Evolutionary conservation across 2,329 filamentous ascomycete species (phyloP), one percentile per base, ranked within the genome.

Genomic region (Stagonosporopsis chrysanthemi): DNA sequence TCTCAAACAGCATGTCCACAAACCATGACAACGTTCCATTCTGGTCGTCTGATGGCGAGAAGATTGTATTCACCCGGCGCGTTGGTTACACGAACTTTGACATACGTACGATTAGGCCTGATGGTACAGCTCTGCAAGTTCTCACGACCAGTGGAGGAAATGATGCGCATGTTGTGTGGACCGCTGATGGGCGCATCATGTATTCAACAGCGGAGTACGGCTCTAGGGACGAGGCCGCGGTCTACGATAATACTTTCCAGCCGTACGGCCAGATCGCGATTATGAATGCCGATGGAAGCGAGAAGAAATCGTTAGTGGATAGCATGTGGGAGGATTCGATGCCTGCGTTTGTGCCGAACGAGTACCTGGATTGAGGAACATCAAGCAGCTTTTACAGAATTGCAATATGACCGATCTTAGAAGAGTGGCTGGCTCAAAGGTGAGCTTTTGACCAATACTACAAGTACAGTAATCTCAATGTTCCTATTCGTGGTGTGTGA

Each of bases 151-250:
- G 71, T 44, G 66, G 67, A 6, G 75, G 74, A 4, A 80, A 81
- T 47, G 78, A 81, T 49, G 78, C 79, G 0, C 79, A 81, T 62
- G 78, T 79, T 1, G 76, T 80, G 1, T 81, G 79, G 78, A 72
- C 74, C 0, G 65, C 70, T 1, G 78, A 81, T 65, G 77, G 77
- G 7, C 70, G 71, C 5, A 80, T 81, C 33, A 58, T 79, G 60
- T 82, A 72, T 38, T 74, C 64, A 6, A 79, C 28, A 29, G 28
- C 28, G 28, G 8, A 11, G 28, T 29, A 29, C 28, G 28, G 28
- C 28, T 29, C 11, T 11, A 29, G 77, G 33, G 74, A 78, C 39
- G 79, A 81, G 68, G 69, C 72, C 11, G 69, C 75, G 0, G 61
- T 75, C 1, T 81, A 77, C 47, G 79, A 81, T 48, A 58, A 78